These are phyloP conservation scores for Zygosaccharomyces bisporus DNA, from an alignment of 805 yeast genomes.

Conservation along the genomic window DNA sequence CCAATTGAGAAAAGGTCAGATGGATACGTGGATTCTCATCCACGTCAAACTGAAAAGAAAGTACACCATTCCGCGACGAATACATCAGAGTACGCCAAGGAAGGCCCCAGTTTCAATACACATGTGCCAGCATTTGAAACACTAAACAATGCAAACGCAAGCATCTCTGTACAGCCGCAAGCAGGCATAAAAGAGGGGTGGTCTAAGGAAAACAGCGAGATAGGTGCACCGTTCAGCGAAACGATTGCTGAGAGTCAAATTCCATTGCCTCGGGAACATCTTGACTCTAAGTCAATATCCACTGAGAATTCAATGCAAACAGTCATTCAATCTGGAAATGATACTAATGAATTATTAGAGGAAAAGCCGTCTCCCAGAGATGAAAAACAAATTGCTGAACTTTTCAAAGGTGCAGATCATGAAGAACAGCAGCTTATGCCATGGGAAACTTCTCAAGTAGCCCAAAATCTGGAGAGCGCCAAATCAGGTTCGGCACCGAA, in stretches of 20 bases:
- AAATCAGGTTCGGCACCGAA: no score
- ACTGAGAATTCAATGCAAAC: neutral
- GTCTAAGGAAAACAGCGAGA: neutral
- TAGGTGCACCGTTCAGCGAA: neutral
- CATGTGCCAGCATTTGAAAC: neutral
- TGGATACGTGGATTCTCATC: no score
- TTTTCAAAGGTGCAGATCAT: neutral
- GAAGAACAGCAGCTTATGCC: constrained; percentile 9
- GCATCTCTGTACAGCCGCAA: neutral
- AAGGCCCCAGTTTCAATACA: neutral
- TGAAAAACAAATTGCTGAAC: neutral
- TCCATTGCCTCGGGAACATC: neutral
- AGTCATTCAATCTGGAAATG: neutral
- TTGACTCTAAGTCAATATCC: neutral
- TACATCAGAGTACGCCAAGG: neutral
- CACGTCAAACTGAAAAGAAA: no score
- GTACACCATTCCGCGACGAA: no score
- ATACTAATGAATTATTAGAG: neutral
- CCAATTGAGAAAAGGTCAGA: no score
- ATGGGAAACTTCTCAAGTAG: constrained; percentile 6
- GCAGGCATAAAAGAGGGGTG: neutral
- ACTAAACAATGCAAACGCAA: neutral
- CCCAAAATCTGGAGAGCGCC: neutral
- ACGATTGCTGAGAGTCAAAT: neutral
- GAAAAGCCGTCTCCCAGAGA: neutral